Evolutionary conservation across 2,329 filamentous ascomycete species (phyloP), one percentile per base, ranked within the genome.

Genomic region (Macrophomina tecta): DNA sequence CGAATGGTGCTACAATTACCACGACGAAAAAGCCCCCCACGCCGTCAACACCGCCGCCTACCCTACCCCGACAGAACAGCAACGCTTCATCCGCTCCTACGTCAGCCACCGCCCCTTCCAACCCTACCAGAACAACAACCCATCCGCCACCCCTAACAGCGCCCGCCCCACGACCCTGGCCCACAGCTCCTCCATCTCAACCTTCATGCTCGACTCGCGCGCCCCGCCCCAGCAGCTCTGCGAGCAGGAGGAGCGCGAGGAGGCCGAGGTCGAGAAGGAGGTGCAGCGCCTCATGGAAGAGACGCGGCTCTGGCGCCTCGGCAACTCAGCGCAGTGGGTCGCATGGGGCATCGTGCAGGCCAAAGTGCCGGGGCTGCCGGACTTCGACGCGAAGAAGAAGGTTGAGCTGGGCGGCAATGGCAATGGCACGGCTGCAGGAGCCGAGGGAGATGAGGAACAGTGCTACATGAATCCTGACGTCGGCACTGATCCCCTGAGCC

Each of bases 1-100:
- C 0, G 95, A 99, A 80, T 99, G 95, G 95, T 91, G 92, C 72
- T 98, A 98, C 84, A 94, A 99, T 80, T 99, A 99, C 79, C 94
- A 97, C 76, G 89, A 95, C 75, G 79, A 87, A 3, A 81, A 83
- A 34, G 81, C 80, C 38, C 83, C 92, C 0, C 88, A 87, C 81
- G 87, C 84, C 32, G 94, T 92, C 83, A 88, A 90, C 73, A 86
- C 86, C 5, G 81, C 82, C 64, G 79, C 82, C 64, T 99, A 97
- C 78, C 95, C 95, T 0, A 92, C 84, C 0, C 80, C 84, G 0
- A 91, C 94, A 66, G 90, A 97, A 77, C 95, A 97, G 76, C 86
- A 86, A 68, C 90, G 91, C 42, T 97, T 97, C 78, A 85, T 99
- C 73, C 87, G 89, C 61, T 90, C 93, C 8, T 99, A 99, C 73